These are phyloP conservation scores for Aspergillus pseudotamarii DNA, from an alignment of 2,329 filamentous ascomycete species.

Conservation along the genomic window DNA sequence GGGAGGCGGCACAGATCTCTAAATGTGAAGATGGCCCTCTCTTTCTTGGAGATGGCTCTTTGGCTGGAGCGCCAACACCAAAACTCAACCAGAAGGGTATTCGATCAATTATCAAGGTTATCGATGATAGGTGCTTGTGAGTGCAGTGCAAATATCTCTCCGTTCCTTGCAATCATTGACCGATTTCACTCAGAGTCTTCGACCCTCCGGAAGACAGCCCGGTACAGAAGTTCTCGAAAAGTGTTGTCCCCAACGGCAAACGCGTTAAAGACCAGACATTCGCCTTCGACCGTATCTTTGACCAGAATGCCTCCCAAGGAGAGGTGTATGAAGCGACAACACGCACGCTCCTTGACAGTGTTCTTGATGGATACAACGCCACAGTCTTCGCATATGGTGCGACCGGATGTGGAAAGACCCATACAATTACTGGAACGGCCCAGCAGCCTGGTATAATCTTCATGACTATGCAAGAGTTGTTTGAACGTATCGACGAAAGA, in stretches of 20 bases:
- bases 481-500: constrained; percentile 89
- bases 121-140: constrained; percentile 94
- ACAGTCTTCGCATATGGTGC: constrained; percentile 98
- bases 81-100: constrained; percentile 86
- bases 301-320: constrained; percentile 87
- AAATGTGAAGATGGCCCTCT: constrained; percentile 78
- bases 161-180: constrained; percentile 16
- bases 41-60: constrained; percentile 94
- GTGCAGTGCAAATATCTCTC: constrained; percentile 39
- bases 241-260: constrained; percentile 80
- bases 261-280: constrained; percentile 97
- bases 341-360: constrained; percentile 84
- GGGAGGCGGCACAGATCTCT: constrained; percentile 88
- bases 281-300: constrained; percentile 93
- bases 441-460: constrained; percentile 98
- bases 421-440: constrained; percentile 91
- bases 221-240: constrained; percentile 82
- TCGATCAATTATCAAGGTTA: constrained; percentile 88
- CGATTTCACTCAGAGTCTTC: constrained; percentile 69
- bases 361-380: constrained; percentile 96
- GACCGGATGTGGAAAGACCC: constrained; percentile 96
- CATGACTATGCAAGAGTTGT: constrained; percentile 97
- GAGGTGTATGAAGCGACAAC: constrained; percentile 97
- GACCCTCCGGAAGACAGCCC: constrained; percentile 95
- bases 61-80: constrained; percentile 82